Base-by-base conservation (phyloP, 352 stramenopile species). In the Pythium rhizo-oryzae region DNA sequence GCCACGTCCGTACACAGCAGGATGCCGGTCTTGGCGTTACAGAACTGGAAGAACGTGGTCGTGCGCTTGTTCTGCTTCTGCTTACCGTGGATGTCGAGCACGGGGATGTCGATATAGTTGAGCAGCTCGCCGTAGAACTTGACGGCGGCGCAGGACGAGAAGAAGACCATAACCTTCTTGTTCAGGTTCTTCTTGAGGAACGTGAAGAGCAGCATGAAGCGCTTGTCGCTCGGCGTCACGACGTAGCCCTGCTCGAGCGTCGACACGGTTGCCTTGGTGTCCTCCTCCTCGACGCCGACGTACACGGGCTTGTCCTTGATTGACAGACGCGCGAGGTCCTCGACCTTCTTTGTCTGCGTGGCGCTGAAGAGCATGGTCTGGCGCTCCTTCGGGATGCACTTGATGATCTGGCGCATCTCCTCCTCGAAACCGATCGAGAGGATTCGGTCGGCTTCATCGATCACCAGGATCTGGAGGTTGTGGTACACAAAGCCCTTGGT, bases 161-260 rank as follows among this genome's bases (percentile, higher is more conserved):
- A 96, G 66, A 97, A 96, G 55, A 97, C 96, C 96, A 99, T 99
- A 58, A 99, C 96, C 75, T 99, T 99, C 74, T 99, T 99, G 72
- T 99, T 99, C 62, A 98, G 82, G 84, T 99, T 99, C 82, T 99
- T 99, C 76, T 99, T 99, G 28, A 99, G 77, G 80, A 99, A 99
- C 12, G 98, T 99, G 71, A 99, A 99, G 21, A 99, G 84, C 54
- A 99, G 79, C 53, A 99, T 82, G 72, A 99, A 99, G 37, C 98
- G 94, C 82, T 99, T 98, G 66, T 99, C 96, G 54, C 91, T 98
- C 12, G 96, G 92, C 68, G 96, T 99, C 44, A 99, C 97, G 15
- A 99, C 97, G 76, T 99, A 99, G 43, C 98, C 98, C 75, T 99
- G 97, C 72, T 99, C 96, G 49, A 99, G 77, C 28, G 93, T 97